Evolutionary conservation across 805 yeast genomes (phyloP).

Genomic region (Candida stauntonica): DNA sequence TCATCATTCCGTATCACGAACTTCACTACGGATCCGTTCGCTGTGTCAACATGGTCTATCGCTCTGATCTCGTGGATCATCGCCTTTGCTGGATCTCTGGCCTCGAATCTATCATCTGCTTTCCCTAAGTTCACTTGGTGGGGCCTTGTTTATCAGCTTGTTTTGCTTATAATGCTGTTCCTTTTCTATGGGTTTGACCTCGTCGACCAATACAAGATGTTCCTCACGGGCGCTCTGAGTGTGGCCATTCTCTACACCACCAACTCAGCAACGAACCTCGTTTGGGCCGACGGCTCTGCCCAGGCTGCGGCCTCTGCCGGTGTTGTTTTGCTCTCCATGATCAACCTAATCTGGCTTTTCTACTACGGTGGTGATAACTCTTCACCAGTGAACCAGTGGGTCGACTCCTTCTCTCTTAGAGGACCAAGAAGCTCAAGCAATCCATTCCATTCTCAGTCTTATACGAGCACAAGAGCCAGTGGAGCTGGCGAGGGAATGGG

Average conservation of each 20-base stretch:
- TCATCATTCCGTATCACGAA: slow-evolving; percentile 29
- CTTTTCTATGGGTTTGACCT: slow-evolving; percentile 55
- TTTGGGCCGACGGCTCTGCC: slow-evolving; percentile 62
- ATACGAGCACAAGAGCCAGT: not conserved
- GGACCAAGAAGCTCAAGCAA: slow-evolving; percentile 36
- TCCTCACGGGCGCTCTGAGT: slow-evolving; percentile 38
- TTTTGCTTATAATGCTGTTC: slow-evolving; percentile 49
- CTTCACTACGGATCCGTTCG: slow-evolving; percentile 80
- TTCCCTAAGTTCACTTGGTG: slow-evolving; percentile 95
- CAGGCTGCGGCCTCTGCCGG: slow-evolving; percentile 92
- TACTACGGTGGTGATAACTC: slow-evolving; percentile 89
- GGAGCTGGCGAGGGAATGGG: not conserved
- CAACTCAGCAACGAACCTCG: slow-evolving; percentile 74
- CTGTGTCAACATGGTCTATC: slow-evolving; percentile 73
- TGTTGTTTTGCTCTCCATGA: slow-evolving; percentile 72
- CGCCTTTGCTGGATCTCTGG: slow-evolving; percentile 82
- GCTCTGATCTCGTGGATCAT: slow-evolving; percentile 80
- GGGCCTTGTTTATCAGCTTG: slow-evolving; percentile 80
- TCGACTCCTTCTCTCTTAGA: slow-evolving; percentile 74
- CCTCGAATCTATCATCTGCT: slow-evolving; percentile 36
- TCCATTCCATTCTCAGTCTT: slow-evolving; percentile 19
- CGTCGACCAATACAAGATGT: slow-evolving; percentile 63
- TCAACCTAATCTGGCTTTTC: slow-evolving; percentile 80
- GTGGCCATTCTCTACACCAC: slow-evolving; percentile 82
- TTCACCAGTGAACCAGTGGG: slow-evolving; percentile 78